A percentile compares a stretch with the other conserved stretches of the same genome.
Conservation (phyloP, 2,329 filamentous ascomycete genomes). For the Dothidotthia symphoricarpi region DNA sequence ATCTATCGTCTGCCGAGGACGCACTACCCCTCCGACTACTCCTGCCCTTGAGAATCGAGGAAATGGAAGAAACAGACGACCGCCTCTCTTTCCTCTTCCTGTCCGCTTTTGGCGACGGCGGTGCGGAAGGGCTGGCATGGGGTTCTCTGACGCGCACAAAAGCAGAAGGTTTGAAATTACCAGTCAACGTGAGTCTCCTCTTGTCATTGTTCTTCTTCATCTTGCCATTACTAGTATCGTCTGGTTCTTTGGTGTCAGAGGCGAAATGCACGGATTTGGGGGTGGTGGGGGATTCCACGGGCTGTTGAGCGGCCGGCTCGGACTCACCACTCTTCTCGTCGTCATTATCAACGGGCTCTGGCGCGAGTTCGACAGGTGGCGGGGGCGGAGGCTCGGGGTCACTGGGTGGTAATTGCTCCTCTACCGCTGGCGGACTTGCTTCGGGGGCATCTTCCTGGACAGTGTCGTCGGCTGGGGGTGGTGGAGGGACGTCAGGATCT, state of each 20-base stretch:
- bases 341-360: constrained; percentile 18
- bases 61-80: constrained; percentile 20
- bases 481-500: constrained; percentile 10
- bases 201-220: constrained; percentile 29
- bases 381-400: constrained; percentile 15
- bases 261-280: constrained; percentile 39
- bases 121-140: constrained; percentile 17
- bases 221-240: constrained; percentile 25
- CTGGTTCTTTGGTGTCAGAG: constrained; percentile 41
- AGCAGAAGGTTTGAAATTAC: constrained; percentile 32
- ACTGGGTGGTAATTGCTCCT: constrained; percentile 3
- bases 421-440: constrained; percentile 3
- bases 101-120: constrained; percentile 28
- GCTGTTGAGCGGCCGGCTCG: constrained; percentile 36
- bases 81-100: constrained; percentile 33
- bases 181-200: constrained; percentile 18
- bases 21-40: no score
- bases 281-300: constrained; percentile 30
- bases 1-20: constrained; percentile 10
- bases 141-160: constrained; percentile 35
- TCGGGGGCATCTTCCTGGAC: neutral
- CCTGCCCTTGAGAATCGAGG: constrained; percentile 12
- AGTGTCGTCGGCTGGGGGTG: constrained; percentile 1
- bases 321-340: constrained; percentile 40
- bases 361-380: constrained; percentile 7